Conservation (phyloP, 1,139 yeast genomes). For the Debaryomyces sp. region DNA sequence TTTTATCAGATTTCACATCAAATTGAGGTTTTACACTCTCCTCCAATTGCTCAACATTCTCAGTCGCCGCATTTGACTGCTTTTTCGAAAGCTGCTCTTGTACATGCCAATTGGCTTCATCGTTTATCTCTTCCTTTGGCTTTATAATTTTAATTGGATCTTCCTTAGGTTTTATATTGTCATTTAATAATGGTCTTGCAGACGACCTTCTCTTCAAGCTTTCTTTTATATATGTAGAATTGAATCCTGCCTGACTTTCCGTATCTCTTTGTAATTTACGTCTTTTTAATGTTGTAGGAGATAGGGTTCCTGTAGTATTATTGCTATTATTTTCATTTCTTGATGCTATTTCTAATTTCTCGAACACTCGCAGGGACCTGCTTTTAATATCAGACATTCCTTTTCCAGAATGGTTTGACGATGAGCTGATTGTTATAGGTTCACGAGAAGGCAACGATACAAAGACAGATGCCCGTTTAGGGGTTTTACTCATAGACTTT, state of each 20-base stretch:
- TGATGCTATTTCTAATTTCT: slow-evolving; percentile 21
- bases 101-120: neutral
- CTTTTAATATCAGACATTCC: slow-evolving; percentile 10
- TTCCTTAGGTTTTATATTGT: neutral
- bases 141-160: neutral
- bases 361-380: slow-evolving; percentile 21
- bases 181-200: slow-evolving; percentile 5
- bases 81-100: neutral
- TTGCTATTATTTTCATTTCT: slow-evolving; percentile 11
- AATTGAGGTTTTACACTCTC: neutral
- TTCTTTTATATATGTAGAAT: slow-evolving; percentile 7
- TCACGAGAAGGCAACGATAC: slow-evolving; percentile 45
- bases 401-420: slow-evolving; percentile 12
- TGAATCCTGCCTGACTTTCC: slow-evolving; percentile 4
- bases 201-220: slow-evolving; percentile 10
- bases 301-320: neutral
- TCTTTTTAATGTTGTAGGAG: slow-evolving; percentile 4
- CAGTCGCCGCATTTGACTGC: neutral
- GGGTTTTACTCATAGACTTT: slow-evolving; percentile 21
- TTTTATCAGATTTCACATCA: neutral
- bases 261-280: neutral
- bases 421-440: slow-evolving; percentile 34
- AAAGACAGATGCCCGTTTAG: slow-evolving; percentile 38
- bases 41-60: neutral
- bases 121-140: neutral